Percentiles rank a stretch among this genome's conserved stretches.
Conservation (phyloP, 2,329 filamentous ascomycete species). For the Coniochaeta prunicola region DNA sequence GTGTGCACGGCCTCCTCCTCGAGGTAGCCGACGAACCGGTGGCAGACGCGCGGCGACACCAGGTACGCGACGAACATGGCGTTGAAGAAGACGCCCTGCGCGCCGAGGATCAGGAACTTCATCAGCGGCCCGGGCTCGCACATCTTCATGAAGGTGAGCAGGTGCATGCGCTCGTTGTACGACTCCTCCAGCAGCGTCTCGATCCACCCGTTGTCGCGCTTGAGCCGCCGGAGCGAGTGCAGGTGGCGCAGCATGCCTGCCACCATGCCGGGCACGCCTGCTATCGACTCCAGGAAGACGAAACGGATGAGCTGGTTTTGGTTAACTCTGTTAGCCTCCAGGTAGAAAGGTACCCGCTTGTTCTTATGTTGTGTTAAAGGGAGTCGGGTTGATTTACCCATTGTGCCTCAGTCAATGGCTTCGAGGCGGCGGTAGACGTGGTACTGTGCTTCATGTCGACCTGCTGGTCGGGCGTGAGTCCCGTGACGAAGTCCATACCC, state of each 20-base stretch:
- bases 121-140: slow-evolving; percentile 76
- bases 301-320: slow-evolving; percentile 67
- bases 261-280: slow-evolving; percentile 94
- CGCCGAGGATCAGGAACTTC: slow-evolving; percentile 81
- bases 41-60: slow-evolving; percentile 76
- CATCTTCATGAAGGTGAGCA: slow-evolving; percentile 79
- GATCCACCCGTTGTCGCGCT: slow-evolving; percentile 95
- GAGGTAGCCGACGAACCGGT: slow-evolving; percentile 93
- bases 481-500: slow-evolving; percentile 75
- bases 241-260: slow-evolving; percentile 90
- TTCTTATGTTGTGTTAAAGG: too few species aligned
- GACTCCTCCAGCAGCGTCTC: slow-evolving; percentile 85
- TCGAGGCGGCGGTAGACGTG: slow-evolving; percentile 41
- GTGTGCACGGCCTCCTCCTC: slow-evolving; percentile 97
- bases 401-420: slow-evolving; percentile 73
- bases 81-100: slow-evolving; percentile 97
- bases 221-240: slow-evolving; percentile 74
- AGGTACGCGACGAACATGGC: slow-evolving; percentile 85
- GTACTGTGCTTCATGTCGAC: slow-evolving; percentile 51
- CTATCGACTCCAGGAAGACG: slow-evolving; percentile 90
- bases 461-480: slow-evolving; percentile 64
- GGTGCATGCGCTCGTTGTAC: slow-evolving; percentile 90
- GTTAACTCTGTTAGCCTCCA: slow-evolving; percentile 8
- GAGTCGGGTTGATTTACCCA: too few species aligned
- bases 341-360: too few species aligned